Evolutionary conservation across 2,329 filamentous ascomycete genomes (phyloP), one percentile per base, ranked within the genome.

Genomic region (Monilinia polystroma): DNA sequence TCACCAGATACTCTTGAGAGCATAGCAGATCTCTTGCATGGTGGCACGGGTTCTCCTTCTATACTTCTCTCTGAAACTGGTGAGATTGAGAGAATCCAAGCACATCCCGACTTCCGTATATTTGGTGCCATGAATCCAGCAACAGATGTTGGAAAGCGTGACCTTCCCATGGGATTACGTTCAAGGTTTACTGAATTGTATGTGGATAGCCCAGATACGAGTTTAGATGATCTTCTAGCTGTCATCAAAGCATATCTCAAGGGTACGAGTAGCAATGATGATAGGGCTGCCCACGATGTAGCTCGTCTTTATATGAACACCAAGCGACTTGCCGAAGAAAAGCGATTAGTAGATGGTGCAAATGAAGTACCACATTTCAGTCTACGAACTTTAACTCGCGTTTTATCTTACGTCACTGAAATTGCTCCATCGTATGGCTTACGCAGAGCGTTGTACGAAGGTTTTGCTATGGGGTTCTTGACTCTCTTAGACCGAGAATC

Each of bases 91-190:
- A 87, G 93, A 70, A 89, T 99, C 47, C 84, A 89, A 68, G 95
- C 93, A 0, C 94, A 99, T 77, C 89, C 92, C 0, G 88, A 97
- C 70, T 99, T 99, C 77, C 88, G 95, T 51, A 91, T 99, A 18
- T 99, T 99, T 75, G 96, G 92, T 63, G 95, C 96, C 38, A 99
- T 99, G 95, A 99, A 99, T 75, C 95, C 95, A 41, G 95, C 95
- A 6, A 99, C 95, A 3, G 95, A 99, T 80, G 88, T 97, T 66
- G 95, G 96, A 68, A 99, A 99, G 79, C 89, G 94, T 66, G 95
- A 99, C 77, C 81, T 99, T 20, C 93, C 94, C 0, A 87, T 91
- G 65, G 93, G 94, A 1, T 87, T 98, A 54, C 85, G 94, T 66
- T 96, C 93, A 11, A 87, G 93, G 59, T 99, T 99, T 75, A 98